Conservation (phyloP, 257 asterid genomes). For the Haberlea rhodopensis region DNA sequence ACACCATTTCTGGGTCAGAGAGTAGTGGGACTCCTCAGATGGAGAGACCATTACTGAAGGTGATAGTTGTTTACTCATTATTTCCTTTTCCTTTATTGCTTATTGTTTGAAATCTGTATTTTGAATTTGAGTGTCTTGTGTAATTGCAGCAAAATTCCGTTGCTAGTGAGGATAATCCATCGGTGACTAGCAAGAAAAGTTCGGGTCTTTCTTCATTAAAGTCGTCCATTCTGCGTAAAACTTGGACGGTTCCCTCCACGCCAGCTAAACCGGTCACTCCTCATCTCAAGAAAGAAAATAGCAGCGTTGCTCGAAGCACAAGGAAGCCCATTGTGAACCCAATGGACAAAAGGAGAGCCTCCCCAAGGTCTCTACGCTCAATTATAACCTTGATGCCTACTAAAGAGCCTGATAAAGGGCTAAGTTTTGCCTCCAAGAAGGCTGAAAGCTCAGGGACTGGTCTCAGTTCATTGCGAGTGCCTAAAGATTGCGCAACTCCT, state of each 20-base stretch:
- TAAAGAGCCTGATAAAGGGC: constrained; percentile 44
- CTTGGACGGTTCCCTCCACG: constrained; percentile 41
- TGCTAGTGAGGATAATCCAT: constrained; percentile 41
- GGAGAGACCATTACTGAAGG: constrained; percentile 86
- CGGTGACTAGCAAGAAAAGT: constrained; percentile 52
- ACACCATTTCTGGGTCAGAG: constrained; percentile 50
- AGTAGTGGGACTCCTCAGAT: constrained; percentile 49
- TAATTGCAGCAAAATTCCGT: constrained; percentile 38
- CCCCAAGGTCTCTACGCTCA: constrained; percentile 51
- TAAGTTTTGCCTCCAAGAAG: constrained; percentile 33
- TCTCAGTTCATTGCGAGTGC: constrained; percentile 21
- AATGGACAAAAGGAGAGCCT: constrained; percentile 34
- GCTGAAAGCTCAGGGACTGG: constrained; percentile 34
- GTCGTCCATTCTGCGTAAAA: constrained; percentile 45
- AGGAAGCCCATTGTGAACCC: constrained; percentile 35
- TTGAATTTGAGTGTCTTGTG: constrained; percentile 11
- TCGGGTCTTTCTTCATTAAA: constrained; percentile 46
- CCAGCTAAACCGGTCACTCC: constrained; percentile 49
- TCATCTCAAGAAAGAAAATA: constrained; percentile 44
- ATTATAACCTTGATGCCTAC: constrained; percentile 44
- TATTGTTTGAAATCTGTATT: constrained; percentile 7
- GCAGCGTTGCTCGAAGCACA: constrained; percentile 28
- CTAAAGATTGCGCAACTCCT: constrained; percentile 50
- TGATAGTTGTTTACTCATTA: constrained; percentile 16
- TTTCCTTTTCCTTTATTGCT: background rate